Percentiles rank a stretch among this genome's conserved stretches.
Conservation (phyloP, 169 alveolate species). For the Cryptosporidium ryanae region DNA sequence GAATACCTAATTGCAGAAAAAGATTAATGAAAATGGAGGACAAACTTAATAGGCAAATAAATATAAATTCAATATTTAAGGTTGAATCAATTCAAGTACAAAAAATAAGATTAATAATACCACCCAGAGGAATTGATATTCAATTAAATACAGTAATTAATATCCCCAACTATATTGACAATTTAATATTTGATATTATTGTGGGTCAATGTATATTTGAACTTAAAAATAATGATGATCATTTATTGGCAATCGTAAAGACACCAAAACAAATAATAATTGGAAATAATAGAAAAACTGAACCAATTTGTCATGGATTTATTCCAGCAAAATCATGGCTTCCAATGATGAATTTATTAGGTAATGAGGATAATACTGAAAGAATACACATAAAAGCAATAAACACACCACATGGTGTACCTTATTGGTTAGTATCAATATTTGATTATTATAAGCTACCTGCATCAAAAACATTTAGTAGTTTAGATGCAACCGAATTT, state of each 20-base stretch:
- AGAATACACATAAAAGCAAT: conserved; percentile 45
- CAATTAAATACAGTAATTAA: conserved; percentile 33
- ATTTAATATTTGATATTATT: conserved; percentile 30
- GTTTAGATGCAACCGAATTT: conserved; percentile 54
- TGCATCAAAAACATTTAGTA: conserved; percentile 39
- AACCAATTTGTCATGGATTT: conserved; percentile 70
- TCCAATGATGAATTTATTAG: conserved; percentile 70
- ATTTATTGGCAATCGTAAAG: conserved; percentile 45
- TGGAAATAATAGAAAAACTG: conserved; percentile 63
- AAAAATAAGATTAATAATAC: conserved; percentile 49
- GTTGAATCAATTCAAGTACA: conserved; percentile 70
- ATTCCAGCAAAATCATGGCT: conserved; percentile 74
- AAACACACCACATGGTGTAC: conserved; percentile 71
- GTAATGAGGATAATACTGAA: conserved; percentile 32
- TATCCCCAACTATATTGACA: conserved; percentile 48
- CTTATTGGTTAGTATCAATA: conserved; percentile 65
- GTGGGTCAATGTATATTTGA: conserved; percentile 72
- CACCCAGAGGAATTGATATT: conserved; percentile 72
- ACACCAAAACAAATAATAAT: conserved; percentile 58
- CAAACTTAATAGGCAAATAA: background rate
- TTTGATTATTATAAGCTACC: conserved; percentile 33
- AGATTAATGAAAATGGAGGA: background rate
- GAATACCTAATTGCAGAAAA: conserved; percentile 34
- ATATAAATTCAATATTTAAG: conserved; percentile 35
- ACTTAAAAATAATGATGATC: conserved; percentile 34